Evolutionary conservation across 2,329 filamentous ascomycete species (phyloP).

Genomic region (Diaporthe australafricana): DNA sequence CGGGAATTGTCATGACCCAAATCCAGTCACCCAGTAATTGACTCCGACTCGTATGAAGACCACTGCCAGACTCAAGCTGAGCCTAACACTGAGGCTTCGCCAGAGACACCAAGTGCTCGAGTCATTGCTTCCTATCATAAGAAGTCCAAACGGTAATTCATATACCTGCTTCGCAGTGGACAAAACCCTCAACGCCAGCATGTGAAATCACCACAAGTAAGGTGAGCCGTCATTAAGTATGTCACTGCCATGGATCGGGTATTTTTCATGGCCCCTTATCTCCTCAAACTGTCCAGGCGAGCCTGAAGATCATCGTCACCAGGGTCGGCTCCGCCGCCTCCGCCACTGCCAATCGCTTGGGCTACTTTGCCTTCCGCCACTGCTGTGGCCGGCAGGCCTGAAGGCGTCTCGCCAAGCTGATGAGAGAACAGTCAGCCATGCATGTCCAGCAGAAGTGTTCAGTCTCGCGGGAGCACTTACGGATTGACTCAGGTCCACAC

Average conservation of each 20-base stretch:
- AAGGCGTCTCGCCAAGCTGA: conserved; percentile 92
- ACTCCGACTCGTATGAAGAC: background rate
- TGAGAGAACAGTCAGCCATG: conserved; percentile 43
- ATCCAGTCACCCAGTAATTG: background rate
- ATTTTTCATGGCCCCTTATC: conserved; percentile 48
- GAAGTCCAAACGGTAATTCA: background rate
- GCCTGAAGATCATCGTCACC: conserved; percentile 96
- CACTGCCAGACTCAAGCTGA: background rate
- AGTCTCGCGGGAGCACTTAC: conserved; percentile 65
- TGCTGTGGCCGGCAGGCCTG: conserved; percentile 79
- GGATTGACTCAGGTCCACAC: conserved; percentile 88
- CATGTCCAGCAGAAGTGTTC: background rate
- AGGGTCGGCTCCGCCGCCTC: conserved; percentile 68
- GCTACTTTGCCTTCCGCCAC: conserved; percentile 83
- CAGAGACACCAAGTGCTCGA: background rate
- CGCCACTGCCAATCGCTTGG: conserved; percentile 80
- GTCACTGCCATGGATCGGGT: background rate
- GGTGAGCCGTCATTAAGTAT: background rate
- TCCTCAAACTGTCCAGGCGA: conserved; percentile 86
- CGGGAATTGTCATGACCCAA: background rate
- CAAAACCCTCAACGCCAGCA: conserved; percentile 8
- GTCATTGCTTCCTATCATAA: conserved; percentile 4
- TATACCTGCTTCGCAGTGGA: background rate
- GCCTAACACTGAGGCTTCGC: background rate
- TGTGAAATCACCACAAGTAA: background rate